Base-by-base conservation (phyloP, 371 early-diverging fungal species). In the Mortierella sp. region DNA sequence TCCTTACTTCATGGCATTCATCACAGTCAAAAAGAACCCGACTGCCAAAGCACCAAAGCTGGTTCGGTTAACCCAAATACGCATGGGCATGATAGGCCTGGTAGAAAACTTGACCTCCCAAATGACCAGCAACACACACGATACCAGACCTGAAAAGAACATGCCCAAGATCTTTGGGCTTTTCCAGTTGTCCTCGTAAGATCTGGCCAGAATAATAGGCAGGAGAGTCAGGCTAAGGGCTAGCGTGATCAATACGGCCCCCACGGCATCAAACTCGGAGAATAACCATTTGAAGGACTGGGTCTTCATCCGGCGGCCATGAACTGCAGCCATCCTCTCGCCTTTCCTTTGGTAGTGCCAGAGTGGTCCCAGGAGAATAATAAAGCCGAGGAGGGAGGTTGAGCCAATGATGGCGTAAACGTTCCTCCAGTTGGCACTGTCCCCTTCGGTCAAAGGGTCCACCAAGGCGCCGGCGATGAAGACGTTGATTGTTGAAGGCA, bases 21-120 rank as follows among this genome's bases (percentile, higher is more conserved):
- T 85, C 16, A 85, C 55, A 14, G 76, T 76, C 13, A 87, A 72
- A 4, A 74, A 70, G 11, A 87, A 85, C 24, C 73, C 66, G 13
- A 76, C 80, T 61, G 81, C 39, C 16, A 89, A 81, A 53, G 84
- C 89, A 39, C 76, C 78, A 40, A 89, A 83, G 4, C 75, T 76
- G 3, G 87, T 87, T 22, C 79, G 63, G n/a, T 76, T 76, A 6
- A 79, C 65, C 88, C 89, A 89, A 47, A 76, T 81, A 16, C 71
- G 75, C 22, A 86, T 52, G 16, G 89, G 88, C 66, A 89, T 76
- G 4, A 89, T 68, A 6, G 88, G 88, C 9, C 74, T 71, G 16
- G 43, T 53, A 8, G 89, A 82, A 40, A 71, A 53, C 64, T 87
- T 87, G 66, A 53, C 61, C 74, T 89, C 89, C 78, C 86, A 89